Percentiles rank a stretch among this genome's conserved stretches.
phyloP scores from a whole-genome alignment of 306 rosid genomes.

The Arachis stenosperma region DNA sequence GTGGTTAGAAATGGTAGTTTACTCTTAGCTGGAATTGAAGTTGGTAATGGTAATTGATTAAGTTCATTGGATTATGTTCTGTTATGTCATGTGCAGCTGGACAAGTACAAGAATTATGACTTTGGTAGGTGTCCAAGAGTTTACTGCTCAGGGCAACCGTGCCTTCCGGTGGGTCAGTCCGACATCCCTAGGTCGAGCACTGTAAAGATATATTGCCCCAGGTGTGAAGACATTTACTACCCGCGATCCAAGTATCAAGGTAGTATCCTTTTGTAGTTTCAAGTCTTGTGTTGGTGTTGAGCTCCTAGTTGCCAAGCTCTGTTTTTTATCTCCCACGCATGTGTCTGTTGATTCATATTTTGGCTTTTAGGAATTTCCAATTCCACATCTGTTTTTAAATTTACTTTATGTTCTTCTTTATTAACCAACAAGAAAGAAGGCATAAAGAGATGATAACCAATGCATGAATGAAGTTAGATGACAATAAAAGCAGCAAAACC shows the following conservation, averaged over 20 bases:
- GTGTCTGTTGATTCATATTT: neutral
- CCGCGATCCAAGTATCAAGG: slow-evolving; percentile 99
- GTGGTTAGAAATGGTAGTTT: no score
- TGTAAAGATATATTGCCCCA: slow-evolving; percentile 94
- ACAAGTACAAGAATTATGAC: slow-evolving; percentile 92
- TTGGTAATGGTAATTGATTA: slow-evolving; percentile 6
- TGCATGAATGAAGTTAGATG: neutral
- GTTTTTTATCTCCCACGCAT: neutral
- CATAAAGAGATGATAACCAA: neutral
- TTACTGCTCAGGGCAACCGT: slow-evolving; percentile 97
- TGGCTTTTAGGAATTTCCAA: neutral
- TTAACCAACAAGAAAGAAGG: neutral
- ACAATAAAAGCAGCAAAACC: neutral
- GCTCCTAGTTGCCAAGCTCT: neutral
- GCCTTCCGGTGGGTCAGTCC: slow-evolving; percentile 98
- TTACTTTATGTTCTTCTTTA: neutral
- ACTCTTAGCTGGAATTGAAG: no score
- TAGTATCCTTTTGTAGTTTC: slow-evolving; percentile 77
- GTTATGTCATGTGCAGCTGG: slow-evolving; percentile 54
- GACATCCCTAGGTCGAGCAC: slow-evolving; percentile 97
- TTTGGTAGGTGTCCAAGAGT: slow-evolving; percentile 99
- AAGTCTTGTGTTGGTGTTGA: neutral
- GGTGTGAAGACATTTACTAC: slow-evolving; percentile 96
- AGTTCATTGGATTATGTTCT: slow-evolving; percentile 12
- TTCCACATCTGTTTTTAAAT: neutral